A percentile compares a stretch with the other conserved stretches of the same genome.
Evolutionary conservation across 2,329 filamentous ascomycete species (phyloP).

Genomic region (Colletotrichum sp.): DNA sequence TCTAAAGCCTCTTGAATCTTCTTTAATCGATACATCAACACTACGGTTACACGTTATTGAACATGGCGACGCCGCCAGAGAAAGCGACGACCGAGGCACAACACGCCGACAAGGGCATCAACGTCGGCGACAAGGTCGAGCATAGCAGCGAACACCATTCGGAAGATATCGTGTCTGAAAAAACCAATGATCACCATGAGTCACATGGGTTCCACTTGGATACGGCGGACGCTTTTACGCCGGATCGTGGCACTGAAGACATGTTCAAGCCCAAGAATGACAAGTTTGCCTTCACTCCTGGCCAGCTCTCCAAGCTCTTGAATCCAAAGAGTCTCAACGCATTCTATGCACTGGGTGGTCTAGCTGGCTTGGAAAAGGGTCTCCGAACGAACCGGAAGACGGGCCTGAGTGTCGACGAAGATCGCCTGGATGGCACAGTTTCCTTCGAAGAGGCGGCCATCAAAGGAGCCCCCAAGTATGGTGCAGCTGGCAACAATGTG

Average conservation of each 20-base stretch:
- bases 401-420: conserved; percentile 75
- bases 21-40: neutral
- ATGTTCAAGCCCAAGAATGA: conserved; percentile 72
- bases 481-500: conserved; percentile 33
- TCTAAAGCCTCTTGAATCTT: neutral
- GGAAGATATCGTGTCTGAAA: neutral
- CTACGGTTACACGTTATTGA: neutral
- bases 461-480: conserved; percentile 38
- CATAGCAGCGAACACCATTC: neutral
- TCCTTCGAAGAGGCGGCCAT: conserved; percentile 67
- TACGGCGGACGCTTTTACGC: conserved; percentile 34
- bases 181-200: neutral
- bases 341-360: conserved; percentile 76
- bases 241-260: conserved; percentile 71
- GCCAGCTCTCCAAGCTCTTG: conserved; percentile 75
- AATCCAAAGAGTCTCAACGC: conserved; percentile 80
- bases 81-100: neutral
- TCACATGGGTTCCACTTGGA: conserved; percentile 24
- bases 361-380: conserved; percentile 75
- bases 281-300: conserved; percentile 74
- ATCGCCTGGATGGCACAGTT: conserved; percentile 64
- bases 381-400: conserved; percentile 66
- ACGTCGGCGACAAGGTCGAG: neutral
- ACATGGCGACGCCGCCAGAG: neutral
- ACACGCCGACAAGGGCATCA: conserved; percentile 8